Evolutionary conservation across 2,329 filamentous ascomycete genomes (phyloP), one percentile per base, ranked within the genome.

Genomic region (Hypoxylon sp.): DNA sequence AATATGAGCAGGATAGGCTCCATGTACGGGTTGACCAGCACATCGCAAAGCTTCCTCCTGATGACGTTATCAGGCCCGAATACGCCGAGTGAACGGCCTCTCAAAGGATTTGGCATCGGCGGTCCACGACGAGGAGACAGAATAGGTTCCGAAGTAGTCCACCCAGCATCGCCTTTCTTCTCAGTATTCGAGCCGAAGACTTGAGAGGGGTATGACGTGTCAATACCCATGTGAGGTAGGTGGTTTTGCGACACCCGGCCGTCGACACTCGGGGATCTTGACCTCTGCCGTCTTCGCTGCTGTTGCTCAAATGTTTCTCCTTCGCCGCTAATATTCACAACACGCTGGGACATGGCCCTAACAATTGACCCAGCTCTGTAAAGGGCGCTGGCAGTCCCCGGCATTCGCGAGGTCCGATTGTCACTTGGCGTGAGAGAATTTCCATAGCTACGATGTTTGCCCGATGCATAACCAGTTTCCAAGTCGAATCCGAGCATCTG

Each of bases 321-420:
- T 74, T 98, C 96, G 76, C 97, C 97, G 79, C 94, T 97, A 73
- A 99, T 87, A 75, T 98, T 98, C 75, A 99, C 96, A 60, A 99
- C 94, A 82, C 96, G 93, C 81, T 97, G 94, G 30, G 96, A 98
- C 89, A 99, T 97, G 67, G 88, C 88, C 70, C 91, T 87, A 79
- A 94, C 88, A 72, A 94, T 92, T 7, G 91, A 92, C 46, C 91
- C 88, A 65, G 91, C 91, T 71, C 88, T 85, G 23, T 85, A 87
- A 55, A 94, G 78, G 16, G 91, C 90, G 25, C 86, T 87, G 9
- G 87, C 85, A 7, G 86, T 84, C 16, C 89, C 90, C 1, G 87
- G 83, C 1, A 90, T 88, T 39, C 90, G 82, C 45, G 90, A 91
- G 46, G 85, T 81, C 55, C 84, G 82, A 63, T 80, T 78, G 23